Base-by-base conservation (phyloP, 2,329 filamentous ascomycete species). In the Echinosphaeria canescens region DNA sequence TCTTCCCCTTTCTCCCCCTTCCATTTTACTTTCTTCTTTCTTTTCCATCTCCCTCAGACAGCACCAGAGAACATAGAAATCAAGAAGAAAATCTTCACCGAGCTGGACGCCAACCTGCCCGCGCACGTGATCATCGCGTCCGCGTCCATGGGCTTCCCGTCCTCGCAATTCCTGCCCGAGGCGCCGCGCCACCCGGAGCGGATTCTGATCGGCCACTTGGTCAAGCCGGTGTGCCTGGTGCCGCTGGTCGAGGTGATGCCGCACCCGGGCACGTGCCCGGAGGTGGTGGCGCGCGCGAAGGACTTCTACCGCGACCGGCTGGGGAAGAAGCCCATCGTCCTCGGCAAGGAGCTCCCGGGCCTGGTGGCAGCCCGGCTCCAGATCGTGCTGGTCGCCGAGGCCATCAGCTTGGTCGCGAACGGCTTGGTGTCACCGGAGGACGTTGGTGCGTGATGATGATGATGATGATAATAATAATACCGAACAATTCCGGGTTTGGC, bases 211-310 rank as follows among this genome's bases (percentile, higher is more conserved):
- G 53, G 51, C 4, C 54, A 58, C 33, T 53, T 54, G 0, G 57
- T 56, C 41, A 57, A 59, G 32, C 54, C 54, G 7, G 54, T 53
- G 5, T 54, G 58, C 32, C 38, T 59, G 12, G 51, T 58, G 13
- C 53, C 53, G 1, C 41, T 58, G 10, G 51, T 58, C 13, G 54
- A 59, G 35, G 48, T 58, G 1, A 53, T 56, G 2, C 47, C 46
- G 7, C 44, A 48, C 3, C 25, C 32, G 2, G 33, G 36, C 22
- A 54, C 51, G 0, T 29, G 37, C 5, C 11, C 30, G 1, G 28
- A 28, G 1, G 33, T 37, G 5, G 35, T 47, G 12, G 24, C 33
- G 4, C 30, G 30, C 7, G 41, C 49, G 2, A 42, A 50, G 33
- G 34, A 24, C 0, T 56, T 56, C 31, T 58, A 55, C 37, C n/a